These are phyloP conservation scores for Lactarius trivialis DNA, from an alignment of 768 basidiomycete genomes.

Conservation along the genomic window DNA sequence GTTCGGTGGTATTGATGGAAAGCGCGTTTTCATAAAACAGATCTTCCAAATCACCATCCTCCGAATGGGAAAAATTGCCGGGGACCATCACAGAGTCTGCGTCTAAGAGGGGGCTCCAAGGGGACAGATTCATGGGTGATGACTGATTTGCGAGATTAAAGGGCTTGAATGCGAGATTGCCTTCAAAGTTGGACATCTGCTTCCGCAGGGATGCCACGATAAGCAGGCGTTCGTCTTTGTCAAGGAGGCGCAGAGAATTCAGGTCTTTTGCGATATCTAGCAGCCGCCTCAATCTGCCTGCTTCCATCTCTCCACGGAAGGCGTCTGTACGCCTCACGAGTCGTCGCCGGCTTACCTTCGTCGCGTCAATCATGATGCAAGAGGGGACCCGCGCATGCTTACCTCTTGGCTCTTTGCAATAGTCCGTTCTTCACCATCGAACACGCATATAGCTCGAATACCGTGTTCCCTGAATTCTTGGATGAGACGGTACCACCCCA, in stretches of 20 bases:
- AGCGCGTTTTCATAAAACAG: not conserved
- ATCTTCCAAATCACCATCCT: conserved; percentile 8
- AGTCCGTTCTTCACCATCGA: conserved; percentile 66
- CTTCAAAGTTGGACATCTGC: conserved; percentile 1
- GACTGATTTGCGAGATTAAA: not conserved
- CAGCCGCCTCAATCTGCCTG: conserved; percentile 50
- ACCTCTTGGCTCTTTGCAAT: conserved; percentile 70
- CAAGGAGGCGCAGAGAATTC: conserved; percentile 21
- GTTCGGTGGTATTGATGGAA: not conserved
- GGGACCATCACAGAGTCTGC: not conserved
- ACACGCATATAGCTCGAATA: conserved; percentile 66
- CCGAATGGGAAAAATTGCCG: not conserved
- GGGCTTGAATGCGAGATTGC: not conserved
- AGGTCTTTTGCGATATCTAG: conserved; percentile 28
- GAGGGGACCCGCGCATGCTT: conserved; percentile 18
- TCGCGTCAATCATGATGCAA: not conserved
- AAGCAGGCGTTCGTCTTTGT: conserved; percentile 24
- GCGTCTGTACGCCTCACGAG: conserved; percentile 41
- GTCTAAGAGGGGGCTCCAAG: not conserved
- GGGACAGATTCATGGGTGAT: not conserved
- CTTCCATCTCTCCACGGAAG: conserved; percentile 53
- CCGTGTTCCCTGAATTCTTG: conserved; percentile 51
- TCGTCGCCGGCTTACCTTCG: conserved; percentile 52
- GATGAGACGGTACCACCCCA: conserved; percentile 71
- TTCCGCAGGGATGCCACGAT: conserved; percentile 31